Evolutionary conservation across 2,329 filamentous ascomycete genomes (phyloP).

Genomic region (Periglandula ipomoeae): DNA sequence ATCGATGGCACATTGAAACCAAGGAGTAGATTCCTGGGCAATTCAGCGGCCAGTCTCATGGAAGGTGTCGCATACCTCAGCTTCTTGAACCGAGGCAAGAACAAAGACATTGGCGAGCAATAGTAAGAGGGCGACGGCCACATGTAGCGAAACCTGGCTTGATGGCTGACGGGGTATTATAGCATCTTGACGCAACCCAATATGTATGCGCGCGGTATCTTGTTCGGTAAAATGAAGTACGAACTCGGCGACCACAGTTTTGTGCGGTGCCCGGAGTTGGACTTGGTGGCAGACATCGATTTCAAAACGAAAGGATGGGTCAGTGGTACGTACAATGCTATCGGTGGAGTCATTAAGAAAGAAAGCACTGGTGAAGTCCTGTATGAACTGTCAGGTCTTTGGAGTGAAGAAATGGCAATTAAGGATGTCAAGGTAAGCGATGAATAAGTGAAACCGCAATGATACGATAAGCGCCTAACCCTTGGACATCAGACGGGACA

Average conservation of each 20-base stretch:
- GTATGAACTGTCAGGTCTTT: conserved; percentile 86
- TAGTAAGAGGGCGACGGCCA: conserved; percentile 56
- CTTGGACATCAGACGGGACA: conserved; percentile 64
- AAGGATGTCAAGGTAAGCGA: conserved; percentile 64
- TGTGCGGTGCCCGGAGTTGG: conserved; percentile 80
- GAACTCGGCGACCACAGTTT: conserved; percentile 95
- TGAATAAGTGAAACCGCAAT: not conserved
- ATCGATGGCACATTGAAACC: conserved; percentile 96
- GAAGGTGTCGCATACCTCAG: conserved; percentile 86
- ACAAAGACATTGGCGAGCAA: conserved; percentile 62
- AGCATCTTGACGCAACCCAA: conserved; percentile 94
- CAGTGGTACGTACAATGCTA: conserved; percentile 90
- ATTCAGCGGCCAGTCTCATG: conserved; percentile 97
- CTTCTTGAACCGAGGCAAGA: conserved; percentile 66
- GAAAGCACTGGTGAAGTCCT: conserved; percentile 77
- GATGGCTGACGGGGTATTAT: conserved; percentile 4
- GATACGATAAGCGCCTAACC: not conserved
- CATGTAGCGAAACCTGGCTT: not conserved
- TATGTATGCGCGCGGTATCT: conserved; percentile 95
- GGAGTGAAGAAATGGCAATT: conserved; percentile 92
- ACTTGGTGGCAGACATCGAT: conserved; percentile 82
- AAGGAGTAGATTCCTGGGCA: conserved; percentile 88
- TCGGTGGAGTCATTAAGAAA: conserved; percentile 83
- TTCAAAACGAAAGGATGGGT: conserved; percentile 99
- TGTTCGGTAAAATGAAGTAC: conserved; percentile 99